A percentile compares a stretch with the other conserved stretches of the same genome.
phyloP scores from a whole-genome alignment of 352 stramenopile species.

The Globisporangium carolinianum region DNA sequence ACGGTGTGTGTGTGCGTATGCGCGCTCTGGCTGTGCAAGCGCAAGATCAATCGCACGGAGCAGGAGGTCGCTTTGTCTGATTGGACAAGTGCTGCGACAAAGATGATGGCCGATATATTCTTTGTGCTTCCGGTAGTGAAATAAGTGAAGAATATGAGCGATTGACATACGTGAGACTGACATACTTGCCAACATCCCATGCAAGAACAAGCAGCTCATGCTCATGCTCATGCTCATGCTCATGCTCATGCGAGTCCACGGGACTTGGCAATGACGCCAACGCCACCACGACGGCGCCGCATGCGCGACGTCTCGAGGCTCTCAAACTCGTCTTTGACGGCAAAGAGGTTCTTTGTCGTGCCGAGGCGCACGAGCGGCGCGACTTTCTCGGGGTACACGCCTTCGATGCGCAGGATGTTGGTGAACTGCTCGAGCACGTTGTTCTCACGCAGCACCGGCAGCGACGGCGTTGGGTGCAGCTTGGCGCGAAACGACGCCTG shows the following conservation, averaged over 20 bases:
- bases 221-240: background rate
- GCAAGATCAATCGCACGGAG: background rate
- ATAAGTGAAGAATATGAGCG: background rate
- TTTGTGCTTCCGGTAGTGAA: background rate
- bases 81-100: too few species aligned
- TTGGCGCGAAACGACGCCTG: conserved; percentile 26
- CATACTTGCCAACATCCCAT: too few species aligned
- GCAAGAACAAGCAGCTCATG: too few species aligned
- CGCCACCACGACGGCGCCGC: conserved; percentile 10
- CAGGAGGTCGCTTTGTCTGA: too few species aligned
- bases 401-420: conserved; percentile 36
- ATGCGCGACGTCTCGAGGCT: conserved; percentile 13
- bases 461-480: conserved; percentile 38
- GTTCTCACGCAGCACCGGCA: conserved; percentile 40
- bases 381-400: conserved; percentile 52
- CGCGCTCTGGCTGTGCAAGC: background rate
- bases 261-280: conserved; percentile 9
- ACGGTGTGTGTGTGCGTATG: background rate
- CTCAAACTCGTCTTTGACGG: conserved; percentile 18
- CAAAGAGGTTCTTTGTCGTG: conserved; percentile 43
- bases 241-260: conserved; percentile 8
- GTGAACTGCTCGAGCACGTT: conserved; percentile 62
- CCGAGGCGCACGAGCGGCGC: conserved; percentile 48
- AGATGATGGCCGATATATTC: background rate
- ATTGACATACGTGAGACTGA: background rate